These are phyloP conservation scores for Fusarium tjaetaba DNA, from an alignment of 2,329 filamentous ascomycete species.

Conservation along the genomic window DNA sequence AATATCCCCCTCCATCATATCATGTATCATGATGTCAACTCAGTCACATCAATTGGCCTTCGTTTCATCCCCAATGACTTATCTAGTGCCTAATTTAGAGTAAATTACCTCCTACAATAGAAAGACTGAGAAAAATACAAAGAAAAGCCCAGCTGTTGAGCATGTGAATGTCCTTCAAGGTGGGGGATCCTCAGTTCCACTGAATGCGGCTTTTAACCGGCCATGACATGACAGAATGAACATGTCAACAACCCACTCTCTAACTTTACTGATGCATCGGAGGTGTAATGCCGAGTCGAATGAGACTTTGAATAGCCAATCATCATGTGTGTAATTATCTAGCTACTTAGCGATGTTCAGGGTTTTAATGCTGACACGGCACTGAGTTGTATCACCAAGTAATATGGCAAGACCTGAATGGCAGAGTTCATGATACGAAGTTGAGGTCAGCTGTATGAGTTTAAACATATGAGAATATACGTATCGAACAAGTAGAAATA, in stretches of 20 bases:
- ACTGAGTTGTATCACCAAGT: neutral
- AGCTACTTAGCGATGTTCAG: neutral
- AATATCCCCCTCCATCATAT: neutral
- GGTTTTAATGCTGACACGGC: slow-evolving; percentile 1
- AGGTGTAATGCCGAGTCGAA: slow-evolving; percentile 1
- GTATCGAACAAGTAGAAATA: neutral
- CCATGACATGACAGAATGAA: slow-evolving; percentile 20
- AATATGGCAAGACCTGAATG: neutral
- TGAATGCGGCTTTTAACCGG: slow-evolving; percentile 35
- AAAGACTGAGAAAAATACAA: neutral
- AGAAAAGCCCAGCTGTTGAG: neutral
- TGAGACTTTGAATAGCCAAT: slow-evolving; percentile 15
- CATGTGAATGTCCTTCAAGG: slow-evolving; percentile 7
- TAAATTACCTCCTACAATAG: neutral
- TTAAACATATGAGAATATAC: rapidly evolving
- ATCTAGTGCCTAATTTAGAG: rapidly evolving
- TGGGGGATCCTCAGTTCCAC: slow-evolving; percentile 17
- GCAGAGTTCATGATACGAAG: neutral
- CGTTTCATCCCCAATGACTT: neutral
- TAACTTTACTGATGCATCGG: slow-evolving; percentile 11
- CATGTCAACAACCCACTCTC: neutral
- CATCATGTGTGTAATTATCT: slow-evolving; percentile 14
- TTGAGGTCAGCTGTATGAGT: neutral
- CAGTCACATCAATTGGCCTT: neutral
- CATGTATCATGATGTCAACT: slow-evolving; percentile 22